These are phyloP conservation scores for Fusarium poae DNA, from an alignment of 2,329 filamentous ascomycete genomes.

Conservation along the genomic window DNA sequence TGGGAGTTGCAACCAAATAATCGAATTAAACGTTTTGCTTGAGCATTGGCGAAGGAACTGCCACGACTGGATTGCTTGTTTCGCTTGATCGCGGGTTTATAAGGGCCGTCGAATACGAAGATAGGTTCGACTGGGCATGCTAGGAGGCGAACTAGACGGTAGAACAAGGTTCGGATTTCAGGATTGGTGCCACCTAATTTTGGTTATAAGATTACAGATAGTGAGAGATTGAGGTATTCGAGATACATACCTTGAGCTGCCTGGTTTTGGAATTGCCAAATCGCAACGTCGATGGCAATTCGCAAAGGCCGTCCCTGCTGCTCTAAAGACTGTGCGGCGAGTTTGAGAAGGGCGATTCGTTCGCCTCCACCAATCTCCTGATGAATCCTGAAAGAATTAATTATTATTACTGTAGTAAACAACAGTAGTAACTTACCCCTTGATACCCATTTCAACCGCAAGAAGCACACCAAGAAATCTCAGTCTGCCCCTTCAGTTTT, in stretches of 20 bases:
- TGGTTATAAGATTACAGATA: slow-evolving; percentile 19
- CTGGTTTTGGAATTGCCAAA: slow-evolving; percentile 97
- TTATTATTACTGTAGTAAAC: fast-evolving
- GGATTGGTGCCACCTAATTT: slow-evolving; percentile 83
- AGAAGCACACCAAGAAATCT: slow-evolving; percentile 21
- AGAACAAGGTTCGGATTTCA: slow-evolving; percentile 91
- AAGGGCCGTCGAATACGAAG: slow-evolving; percentile 90
- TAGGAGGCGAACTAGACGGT: slow-evolving; percentile 83
- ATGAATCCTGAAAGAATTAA: slow-evolving; percentile 75
- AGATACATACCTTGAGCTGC: slow-evolving; percentile 73
- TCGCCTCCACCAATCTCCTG: slow-evolving; percentile 86
- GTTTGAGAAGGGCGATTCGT: slow-evolving; percentile 83
- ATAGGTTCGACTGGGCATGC: slow-evolving; percentile 84
- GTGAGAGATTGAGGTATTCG: no score
- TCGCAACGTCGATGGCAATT: slow-evolving; percentile 92
- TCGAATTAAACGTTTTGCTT: slow-evolving; percentile 85
- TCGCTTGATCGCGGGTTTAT: slow-evolving; percentile 89
- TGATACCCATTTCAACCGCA: slow-evolving; percentile 70
- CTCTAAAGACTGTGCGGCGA: slow-evolving; percentile 83
- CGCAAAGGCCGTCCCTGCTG: slow-evolving; percentile 78
- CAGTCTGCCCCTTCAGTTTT: slow-evolving; percentile 7
- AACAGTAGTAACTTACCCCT: slow-evolving; percentile 61
- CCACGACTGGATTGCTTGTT: slow-evolving; percentile 79
- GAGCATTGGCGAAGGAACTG: slow-evolving; percentile 75
- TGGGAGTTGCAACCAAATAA: slow-evolving; percentile 88